phyloP scores from a whole-genome alignment of 352 stramenopile genomes.

The Aphanomyces cochlioides region DNA sequence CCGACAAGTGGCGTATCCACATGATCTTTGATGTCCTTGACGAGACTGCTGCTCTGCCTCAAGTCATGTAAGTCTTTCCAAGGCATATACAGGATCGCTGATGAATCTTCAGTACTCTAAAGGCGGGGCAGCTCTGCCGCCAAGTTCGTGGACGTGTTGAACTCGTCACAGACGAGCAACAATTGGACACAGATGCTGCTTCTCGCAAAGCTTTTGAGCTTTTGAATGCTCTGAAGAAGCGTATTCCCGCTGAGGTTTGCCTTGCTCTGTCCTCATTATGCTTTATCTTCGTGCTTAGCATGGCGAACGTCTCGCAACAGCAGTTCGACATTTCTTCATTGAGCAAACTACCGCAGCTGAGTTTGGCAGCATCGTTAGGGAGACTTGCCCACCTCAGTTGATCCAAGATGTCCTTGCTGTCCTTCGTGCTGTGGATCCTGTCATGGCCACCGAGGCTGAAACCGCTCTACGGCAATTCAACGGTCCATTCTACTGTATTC shows the following conservation, averaged over 20 bases:
- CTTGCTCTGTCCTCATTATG: neutral
- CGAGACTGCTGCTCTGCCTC: slow-evolving; percentile 28
- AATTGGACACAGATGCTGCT: slow-evolving; percentile 31
- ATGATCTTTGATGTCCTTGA: slow-evolving; percentile 99
- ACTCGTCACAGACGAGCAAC: slow-evolving; percentile 38
- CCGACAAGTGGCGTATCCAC: slow-evolving; percentile 90
- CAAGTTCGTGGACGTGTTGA: slow-evolving; percentile 56
- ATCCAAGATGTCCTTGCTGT: slow-evolving; percentile 43
- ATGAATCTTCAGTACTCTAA: slow-evolving; percentile 31
- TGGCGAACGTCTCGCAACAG: slow-evolving; percentile 37
- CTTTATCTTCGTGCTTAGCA: slow-evolving; percentile 1
- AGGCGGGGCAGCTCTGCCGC: slow-evolving; percentile 43
- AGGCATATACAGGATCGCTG: neutral
- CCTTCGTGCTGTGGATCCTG: slow-evolving; percentile 43
- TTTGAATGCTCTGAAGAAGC: slow-evolving; percentile 36
- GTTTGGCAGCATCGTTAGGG: slow-evolving; percentile 32
- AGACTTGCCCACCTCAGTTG: slow-evolving; percentile 13
- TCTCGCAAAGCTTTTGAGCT: slow-evolving; percentile 36
- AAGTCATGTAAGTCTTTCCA: slow-evolving; percentile 4
- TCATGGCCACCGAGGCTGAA: slow-evolving; percentile 38
- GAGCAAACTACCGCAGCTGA: slow-evolving; percentile 50
- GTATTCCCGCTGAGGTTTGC: slow-evolving; percentile 1
- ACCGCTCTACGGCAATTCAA: slow-evolving; percentile 26
- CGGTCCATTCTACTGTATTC: slow-evolving; percentile 53
- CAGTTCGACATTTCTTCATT: slow-evolving; percentile 55